Percentiles rank a stretch among this genome's conserved stretches.
Conservation (phyloP, 371 early-diverging fungal genomes). For the Mortierella sp. region DNA sequence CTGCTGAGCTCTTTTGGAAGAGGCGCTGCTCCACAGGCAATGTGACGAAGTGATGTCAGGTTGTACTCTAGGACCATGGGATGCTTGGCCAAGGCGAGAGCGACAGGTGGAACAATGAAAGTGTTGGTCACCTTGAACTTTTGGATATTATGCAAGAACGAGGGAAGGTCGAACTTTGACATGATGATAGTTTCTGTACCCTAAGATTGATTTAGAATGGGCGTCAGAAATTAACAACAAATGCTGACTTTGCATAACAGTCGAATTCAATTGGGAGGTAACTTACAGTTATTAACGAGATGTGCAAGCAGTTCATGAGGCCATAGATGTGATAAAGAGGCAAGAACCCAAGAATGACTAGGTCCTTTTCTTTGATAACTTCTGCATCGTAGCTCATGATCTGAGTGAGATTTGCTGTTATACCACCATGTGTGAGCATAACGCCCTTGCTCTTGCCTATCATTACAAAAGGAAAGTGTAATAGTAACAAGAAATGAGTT, state of each 20-base stretch:
- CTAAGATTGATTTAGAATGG: constrained; percentile 9
- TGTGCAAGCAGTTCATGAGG: constrained; percentile 61
- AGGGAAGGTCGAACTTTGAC: constrained; percentile 69
- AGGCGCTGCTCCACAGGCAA: constrained; percentile 89
- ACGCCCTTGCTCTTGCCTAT: constrained; percentile 72
- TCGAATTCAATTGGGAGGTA: background rate
- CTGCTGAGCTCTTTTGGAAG: constrained; percentile 71
- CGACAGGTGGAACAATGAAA: constrained; percentile 86
- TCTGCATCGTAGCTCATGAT: constrained; percentile 45
- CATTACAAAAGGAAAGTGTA: background rate
- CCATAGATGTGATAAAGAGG: constrained; percentile 91
- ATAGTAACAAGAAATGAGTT: background rate
- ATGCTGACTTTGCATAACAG: background rate
- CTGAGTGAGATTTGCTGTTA: constrained; percentile 76
- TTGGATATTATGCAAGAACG: constrained; percentile 71
- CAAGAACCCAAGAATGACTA: constrained; percentile 74
- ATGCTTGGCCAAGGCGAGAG: constrained; percentile 71
- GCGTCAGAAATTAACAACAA: background rate
- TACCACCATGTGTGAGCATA: constrained; percentile 75
- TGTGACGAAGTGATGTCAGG: constrained; percentile 68
- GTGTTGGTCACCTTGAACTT: constrained; percentile 76
- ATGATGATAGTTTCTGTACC: constrained; percentile 61
- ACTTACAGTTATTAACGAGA: constrained; percentile 50
- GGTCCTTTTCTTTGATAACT: constrained; percentile 56
- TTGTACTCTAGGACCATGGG: constrained; percentile 79